A percentile compares a stretch with the other conserved stretches of the same genome.
phyloP scores from a whole-genome alignment of 2,329 filamentous ascomycete species.

The Pseudomassariella vexata region DNA sequence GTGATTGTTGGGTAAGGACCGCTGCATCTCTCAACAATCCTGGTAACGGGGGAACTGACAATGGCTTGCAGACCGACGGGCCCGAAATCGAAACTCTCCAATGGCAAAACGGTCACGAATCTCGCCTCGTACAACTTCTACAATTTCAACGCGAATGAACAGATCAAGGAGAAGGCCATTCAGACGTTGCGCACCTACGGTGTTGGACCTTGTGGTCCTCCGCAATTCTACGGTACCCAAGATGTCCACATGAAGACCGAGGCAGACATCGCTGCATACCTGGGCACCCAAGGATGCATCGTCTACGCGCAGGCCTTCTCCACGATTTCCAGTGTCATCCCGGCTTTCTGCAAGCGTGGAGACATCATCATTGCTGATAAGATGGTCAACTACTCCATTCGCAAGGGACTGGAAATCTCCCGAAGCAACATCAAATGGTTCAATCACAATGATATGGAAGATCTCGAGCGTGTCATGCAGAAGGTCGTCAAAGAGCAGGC shows the following conservation, averaged over 20 bases:
- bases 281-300: constrained; percentile 85
- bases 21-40: no score
- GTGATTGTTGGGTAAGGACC: constrained; percentile 76
- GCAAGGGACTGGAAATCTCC: constrained; percentile 90
- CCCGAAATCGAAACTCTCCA: constrained; percentile 82
- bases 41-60: neutral
- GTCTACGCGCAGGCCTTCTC: constrained; percentile 96
- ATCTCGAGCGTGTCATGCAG: constrained; percentile 78
- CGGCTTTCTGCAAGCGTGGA: constrained; percentile 92
- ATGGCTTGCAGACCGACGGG: constrained; percentile 63
- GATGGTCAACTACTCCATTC: constrained; percentile 87
- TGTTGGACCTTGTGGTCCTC: constrained; percentile 92
- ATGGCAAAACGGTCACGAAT: constrained; percentile 86
- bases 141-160: constrained; percentile 90
- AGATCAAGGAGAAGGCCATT: constrained; percentile 91
- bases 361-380: constrained; percentile 96
- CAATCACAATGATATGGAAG: constrained; percentile 93
- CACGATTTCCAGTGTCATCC: constrained; percentile 94
- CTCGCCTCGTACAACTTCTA: constrained; percentile 96
- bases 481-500: constrained; percentile 84
- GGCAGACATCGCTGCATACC: constrained; percentile 82
- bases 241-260: constrained; percentile 98
- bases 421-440: constrained; percentile 90
- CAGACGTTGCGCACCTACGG: constrained; percentile 91
- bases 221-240: constrained; percentile 96